These are phyloP conservation scores for grape (Vitis vinifera) DNA, from an alignment of 164 flowering plant genomes.

Conservation along the genomic window ASM3070453v1 NC_081805.1:13618001-13618500, in stretches of 20 bases:
- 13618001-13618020: no score
- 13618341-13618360: slow-evolving; percentile 7
- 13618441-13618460: slow-evolving; percentile 52
- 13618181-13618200: no score
- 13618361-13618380: slow-evolving; percentile 1
- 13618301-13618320: slow-evolving; percentile 14
- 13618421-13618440: slow-evolving; percentile 74
- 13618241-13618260: neutral
- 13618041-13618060: no score
- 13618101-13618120: no score
- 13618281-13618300: slow-evolving; percentile 29
- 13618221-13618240: no score
- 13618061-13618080: no score
- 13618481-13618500: slow-evolving; percentile 88
- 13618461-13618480: slow-evolving; percentile 65
- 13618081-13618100: no score
- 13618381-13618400: slow-evolving; percentile 19
- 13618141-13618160: no score
- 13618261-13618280: neutral
- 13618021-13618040: no score
- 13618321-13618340: slow-evolving; percentile 24
- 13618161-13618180: no score
- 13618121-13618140: no score
- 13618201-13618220: no score
- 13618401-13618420: slow-evolving; percentile 11